Conservation (phyloP, 805 yeast species). For the Lachancea lanzarotensis region DNA sequence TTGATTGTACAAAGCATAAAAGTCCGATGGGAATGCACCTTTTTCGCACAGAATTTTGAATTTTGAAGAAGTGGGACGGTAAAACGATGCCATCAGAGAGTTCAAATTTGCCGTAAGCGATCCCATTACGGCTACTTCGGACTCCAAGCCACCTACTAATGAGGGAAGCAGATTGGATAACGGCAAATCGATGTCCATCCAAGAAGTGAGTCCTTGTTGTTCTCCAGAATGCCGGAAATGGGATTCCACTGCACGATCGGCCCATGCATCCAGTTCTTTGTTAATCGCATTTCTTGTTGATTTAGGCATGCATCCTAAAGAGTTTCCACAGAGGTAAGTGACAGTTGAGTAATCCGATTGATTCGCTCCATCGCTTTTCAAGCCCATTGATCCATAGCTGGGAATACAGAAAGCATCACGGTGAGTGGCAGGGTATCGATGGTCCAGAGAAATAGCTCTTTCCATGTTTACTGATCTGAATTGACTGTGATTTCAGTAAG, state of each 20-base stretch:
- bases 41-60: slow-evolving; percentile 76
- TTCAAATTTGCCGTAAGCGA: slow-evolving; percentile 79
- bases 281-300: slow-evolving; percentile 49
- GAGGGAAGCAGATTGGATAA: slow-evolving; percentile 61
- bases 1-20: slow-evolving; percentile 74
- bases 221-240: slow-evolving; percentile 66
- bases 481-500: too few relatives aligned
- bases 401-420: slow-evolving; percentile 55
- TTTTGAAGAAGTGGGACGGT: slow-evolving; percentile 49
- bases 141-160: slow-evolving; percentile 64
- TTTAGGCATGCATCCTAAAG: slow-evolving; percentile 86
- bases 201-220: slow-evolving; percentile 44
- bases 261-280: slow-evolving; percentile 79
- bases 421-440: slow-evolving; percentile 33
- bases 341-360: slow-evolving; percentile 19
- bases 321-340: slow-evolving; percentile 82
- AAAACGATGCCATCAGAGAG: slow-evolving; percentile 64
- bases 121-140: slow-evolving; percentile 87
- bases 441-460: slow-evolving; percentile 32
- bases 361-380: slow-evolving; percentile 21
- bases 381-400: slow-evolving; percentile 55
- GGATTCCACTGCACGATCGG: slow-evolving; percentile 70
- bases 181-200: slow-evolving; percentile 85
- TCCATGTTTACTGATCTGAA: too few relatives aligned
- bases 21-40: slow-evolving; percentile 89